Percentiles rank a stretch among this genome's conserved stretches.
Conservation (phyloP, 345 rosid genomes). For the Murraya koenigii region DNA sequence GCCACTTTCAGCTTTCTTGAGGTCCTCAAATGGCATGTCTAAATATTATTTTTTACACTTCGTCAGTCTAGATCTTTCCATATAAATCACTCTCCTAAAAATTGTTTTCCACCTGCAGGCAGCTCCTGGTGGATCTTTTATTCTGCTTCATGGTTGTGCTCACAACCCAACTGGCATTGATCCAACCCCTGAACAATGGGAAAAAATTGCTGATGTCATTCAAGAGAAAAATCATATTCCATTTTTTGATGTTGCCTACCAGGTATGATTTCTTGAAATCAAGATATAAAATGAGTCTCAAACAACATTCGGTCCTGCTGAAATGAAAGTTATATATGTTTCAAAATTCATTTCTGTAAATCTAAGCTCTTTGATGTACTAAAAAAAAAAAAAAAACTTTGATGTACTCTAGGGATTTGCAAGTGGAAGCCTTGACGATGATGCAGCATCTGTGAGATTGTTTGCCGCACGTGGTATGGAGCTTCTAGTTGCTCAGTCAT, state of each 20-base stretch:
- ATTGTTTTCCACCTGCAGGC: constrained; percentile 43
- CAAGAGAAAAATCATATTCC: constrained; percentile 93
- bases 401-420: constrained; percentile 76
- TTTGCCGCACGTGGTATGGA: constrained; percentile 86
- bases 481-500: constrained; percentile 91
- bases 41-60: neutral
- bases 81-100: neutral
- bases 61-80: neutral
- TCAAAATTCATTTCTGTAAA: neutral
- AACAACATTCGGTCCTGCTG: neutral
- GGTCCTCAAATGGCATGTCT: neutral
- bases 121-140: constrained; percentile 91
- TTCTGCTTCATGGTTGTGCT: constrained; percentile 98
- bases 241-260: constrained; percentile 97
- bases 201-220: constrained; percentile 79
- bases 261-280: constrained; percentile 43
- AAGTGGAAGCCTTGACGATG: constrained; percentile 94
- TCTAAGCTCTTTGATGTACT: constrained; percentile 10
- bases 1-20: neutral
- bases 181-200: constrained; percentile 95
- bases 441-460: constrained; percentile 87
- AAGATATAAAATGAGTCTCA: constrained; percentile 3
- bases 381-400: neutral
- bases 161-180: constrained; percentile 99
- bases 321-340: neutral